A percentile compares a stretch with the other conserved stretches of the same genome.
phyloP scores from a whole-genome alignment of 441 rosid genomes.

The Aleurites moluccanus region DNA sequence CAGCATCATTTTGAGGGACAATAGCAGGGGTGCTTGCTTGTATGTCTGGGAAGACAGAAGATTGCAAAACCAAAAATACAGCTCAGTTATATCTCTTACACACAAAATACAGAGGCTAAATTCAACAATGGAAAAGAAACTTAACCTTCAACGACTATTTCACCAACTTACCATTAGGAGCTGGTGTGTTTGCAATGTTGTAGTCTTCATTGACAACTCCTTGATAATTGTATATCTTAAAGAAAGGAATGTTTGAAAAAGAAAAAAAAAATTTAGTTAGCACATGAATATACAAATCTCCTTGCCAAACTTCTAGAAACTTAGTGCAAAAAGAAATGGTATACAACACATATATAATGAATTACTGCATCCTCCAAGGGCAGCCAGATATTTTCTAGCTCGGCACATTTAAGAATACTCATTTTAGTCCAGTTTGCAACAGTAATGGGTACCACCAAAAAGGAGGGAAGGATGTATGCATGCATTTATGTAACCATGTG shows the following conservation, averaged over 20 bases:
- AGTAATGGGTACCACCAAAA: background rate
- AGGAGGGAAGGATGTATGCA: background rate
- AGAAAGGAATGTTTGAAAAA: conserved; percentile 10
- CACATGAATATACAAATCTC: conserved; percentile 1
- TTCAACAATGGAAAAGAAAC: background rate
- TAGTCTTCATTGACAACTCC: conserved; percentile 84
- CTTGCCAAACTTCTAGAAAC: background rate
- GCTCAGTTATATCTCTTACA: background rate
- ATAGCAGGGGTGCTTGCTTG: conserved; percentile 81
- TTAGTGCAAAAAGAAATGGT: background rate
- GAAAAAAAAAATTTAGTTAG: conserved; percentile 1
- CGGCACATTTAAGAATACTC: background rate
- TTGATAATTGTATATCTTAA: conserved; percentile 92
- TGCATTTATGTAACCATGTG: background rate
- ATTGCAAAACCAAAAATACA: conserved; percentile 16
- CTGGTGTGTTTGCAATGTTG: conserved; percentile 87
- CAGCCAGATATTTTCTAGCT: background rate
- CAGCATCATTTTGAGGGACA: conserved; percentile 45
- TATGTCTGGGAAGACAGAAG: conserved; percentile 50
- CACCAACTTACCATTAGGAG: conserved; percentile 63
- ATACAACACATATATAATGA: background rate
- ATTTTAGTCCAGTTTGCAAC: conserved; percentile 2
- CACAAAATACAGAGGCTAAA: background rate
- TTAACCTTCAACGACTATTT: background rate
- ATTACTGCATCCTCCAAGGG: background rate